Base-by-base conservation (phyloP, 345 rosid species). In the Kernera saxatilis region DNA sequence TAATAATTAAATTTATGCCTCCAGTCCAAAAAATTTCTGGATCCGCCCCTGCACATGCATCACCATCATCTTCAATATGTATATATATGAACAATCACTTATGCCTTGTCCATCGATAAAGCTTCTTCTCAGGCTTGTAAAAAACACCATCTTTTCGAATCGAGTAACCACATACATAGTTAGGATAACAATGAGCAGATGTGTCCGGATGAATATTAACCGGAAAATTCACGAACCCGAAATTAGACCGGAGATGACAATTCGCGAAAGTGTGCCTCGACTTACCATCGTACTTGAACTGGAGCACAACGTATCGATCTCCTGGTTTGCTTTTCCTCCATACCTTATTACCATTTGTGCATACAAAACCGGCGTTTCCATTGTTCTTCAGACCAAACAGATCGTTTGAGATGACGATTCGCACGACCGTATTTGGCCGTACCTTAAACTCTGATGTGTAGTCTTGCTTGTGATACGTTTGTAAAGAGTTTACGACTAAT, bases 291-390 rank as follows among this genome's bases (percentile, higher is more conserved):
- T 68, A 75, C 41, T 75, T 68, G 63, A 75, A 75, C 5, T 75
- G n/a, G 12, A 18, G 17, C 10, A 39, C 60, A 19, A 75, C 74
- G 36, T 50, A 75, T 7, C 33, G 18, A 12, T 68, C 43, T 43
- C 78, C 70, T 61, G 78, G 64, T 61, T 51, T 61, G 25, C 10
- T 59, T 32, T 68, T 74, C 10, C 18, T 74, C 78, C 78, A 74
- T 29, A 74, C 49, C 12, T 50, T 43, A 7, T 18, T 52, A 9
- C 57, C 63, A n/a, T 50, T 61, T 37, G 53, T 17, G 14, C 78
- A 75, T 51, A 75, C 74, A 26, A 75, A 75, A 49, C 78, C 78
- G 5, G 78, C 78, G 12, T 74, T 74, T 27, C 64, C 73, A 6
- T 51, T 52, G 11, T 59, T 68, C 56, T 60, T 68, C 6, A 41